Evolutionary conservation across 1,284 basidiomycete species (phyloP), one percentile per base, ranked within the genome.

Genomic region (Rhodotorula glutinis): DNA sequence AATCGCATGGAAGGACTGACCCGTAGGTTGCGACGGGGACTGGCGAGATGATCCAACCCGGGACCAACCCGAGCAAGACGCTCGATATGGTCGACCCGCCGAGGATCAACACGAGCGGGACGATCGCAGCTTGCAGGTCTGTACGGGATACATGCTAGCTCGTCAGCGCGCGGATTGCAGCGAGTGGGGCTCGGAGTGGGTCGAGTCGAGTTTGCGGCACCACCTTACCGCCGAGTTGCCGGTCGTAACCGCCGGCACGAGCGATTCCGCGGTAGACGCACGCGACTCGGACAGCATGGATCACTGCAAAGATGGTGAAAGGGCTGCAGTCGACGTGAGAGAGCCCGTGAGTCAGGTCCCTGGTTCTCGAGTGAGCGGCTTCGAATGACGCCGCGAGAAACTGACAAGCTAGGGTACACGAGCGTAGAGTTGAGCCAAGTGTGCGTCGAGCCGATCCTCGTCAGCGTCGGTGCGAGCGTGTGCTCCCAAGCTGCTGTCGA

Each of bases 31-130:
- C 38, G 54, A 73, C 64, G 19, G 70, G 70, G 38, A 73, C 60
- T 11, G 72, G 72, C 38, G 69, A 64, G 51, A 72, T 55, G 60
- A 73, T 53, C 72, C 72, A 73, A 1, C 69, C 72, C 25, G 72
- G 72, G 5, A 70, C 65, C 33, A 63, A 61, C 16, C 70, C 70
- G 33, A 73, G 60, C 5, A 73, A 61, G 21, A 67, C 41, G 49
- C 61, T 66, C 17, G 57, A 67, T 49, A 73, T 54, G 41, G 72
- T 73, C 51, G 60, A 55, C 16, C 72, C 72, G 17, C 72, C 72
- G 51, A 73, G 64, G 44, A 73, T 63, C 46, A 73, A 56, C 4
- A 73, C 62, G 49, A 71, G 64, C 29, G 72, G 70, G 29, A 72
- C 72, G 27, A 72, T 38, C n/a, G 67, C 67, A 0, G 70, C 72